Base-by-base conservation (phyloP, 164 flowering plant species). In the Chimonanthus praecox region DNA sequence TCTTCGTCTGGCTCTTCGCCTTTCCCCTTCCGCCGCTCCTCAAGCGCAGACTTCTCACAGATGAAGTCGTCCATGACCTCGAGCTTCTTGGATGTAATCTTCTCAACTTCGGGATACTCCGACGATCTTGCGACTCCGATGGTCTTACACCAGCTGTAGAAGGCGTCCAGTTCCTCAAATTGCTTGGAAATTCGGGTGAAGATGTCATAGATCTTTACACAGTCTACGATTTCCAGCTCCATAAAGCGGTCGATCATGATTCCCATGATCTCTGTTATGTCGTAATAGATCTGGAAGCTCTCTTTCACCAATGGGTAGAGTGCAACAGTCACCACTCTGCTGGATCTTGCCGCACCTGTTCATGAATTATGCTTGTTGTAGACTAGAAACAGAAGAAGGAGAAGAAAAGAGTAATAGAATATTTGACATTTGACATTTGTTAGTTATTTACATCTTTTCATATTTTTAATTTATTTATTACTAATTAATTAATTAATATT, bases 201-300 rank as follows among this genome's bases (percentile, higher is more conserved):
- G 7, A 88, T 89, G 45, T 89, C 91, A 13, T 80, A 84, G 0
- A 91, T 89, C 78, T 86, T 92, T 2, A 84, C 88, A 47, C 92
- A 90, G 44, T 90, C 92, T 0, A 84, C 63, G 47, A 89, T 76
- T 71, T 88, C 91, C 74, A 94, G 83, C 47, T 90, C 92, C 80
- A 88, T 85, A 79, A 94, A 94, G 50, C 87, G 85, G 51, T 94
- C 97, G 44, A 92, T 83, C 83, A 92, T 72, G 71, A 89, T 74
- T 4, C 85, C 85, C 75, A 91, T 71, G 16, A 83, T 83, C 72
- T 92, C 98, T 49, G 92, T 82, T 33, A 89, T 81, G 72, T 94
- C 95, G 1, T 82, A 83, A 76, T 88, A 92, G 8, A 92, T 64
- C 70, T 84, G 88, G 75, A 88, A 91, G 79, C 98, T 94, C 74